Percentiles rank a stretch among this genome's conserved stretches.
Evolutionary conservation across 345 rosid genomes (phyloP).

Genomic region (Lumnitzera littorea): DNA sequence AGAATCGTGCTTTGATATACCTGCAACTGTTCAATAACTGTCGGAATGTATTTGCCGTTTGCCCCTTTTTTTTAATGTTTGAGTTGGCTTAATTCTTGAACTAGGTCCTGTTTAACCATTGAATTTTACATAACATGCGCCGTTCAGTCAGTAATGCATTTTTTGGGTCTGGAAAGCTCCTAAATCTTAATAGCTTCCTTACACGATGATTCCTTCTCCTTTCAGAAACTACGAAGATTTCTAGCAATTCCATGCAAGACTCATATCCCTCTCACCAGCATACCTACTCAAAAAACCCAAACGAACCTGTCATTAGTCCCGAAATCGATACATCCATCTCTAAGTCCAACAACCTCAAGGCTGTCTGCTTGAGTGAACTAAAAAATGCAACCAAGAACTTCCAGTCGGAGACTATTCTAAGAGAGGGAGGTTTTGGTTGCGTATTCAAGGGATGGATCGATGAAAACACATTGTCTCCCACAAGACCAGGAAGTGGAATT

Average conservation of each 20-base stretch:
- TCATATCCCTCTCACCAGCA: slow-evolving; percentile 6
- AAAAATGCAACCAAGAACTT: slow-evolving; percentile 59
- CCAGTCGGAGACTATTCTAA: slow-evolving; percentile 46
- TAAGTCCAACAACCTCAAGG: slow-evolving; percentile 27
- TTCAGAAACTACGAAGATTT: slow-evolving; percentile 26
- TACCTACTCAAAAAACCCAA: slow-evolving; percentile 8
- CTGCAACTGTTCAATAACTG: too few relatives aligned
- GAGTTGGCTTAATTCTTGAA: too few relatives aligned
- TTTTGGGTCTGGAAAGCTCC: too few relatives aligned
- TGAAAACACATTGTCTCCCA: slow-evolving; percentile 44
- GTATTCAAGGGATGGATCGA: slow-evolving; percentile 74
- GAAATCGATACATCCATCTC: slow-evolving; percentile 20
- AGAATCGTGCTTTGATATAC: too few relatives aligned
- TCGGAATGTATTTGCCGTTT: too few relatives aligned
- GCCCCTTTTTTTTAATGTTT: too few relatives aligned
- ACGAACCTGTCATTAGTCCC: slow-evolving; percentile 7
- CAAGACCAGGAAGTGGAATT: slow-evolving; percentile 49
- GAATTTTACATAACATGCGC: too few relatives aligned
- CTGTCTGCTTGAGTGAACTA: slow-evolving; percentile 47
- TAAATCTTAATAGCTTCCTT: too few relatives aligned
- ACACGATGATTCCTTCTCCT: neutral
- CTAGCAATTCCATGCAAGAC: slow-evolving; percentile 10
- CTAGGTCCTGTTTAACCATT: too few relatives aligned
- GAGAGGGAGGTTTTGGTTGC: slow-evolving; percentile 70
- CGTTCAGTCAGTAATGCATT: too few relatives aligned